phyloP scores from a whole-genome alignment of 345 rosid species.

The Rhizophora apiculata region DNA sequence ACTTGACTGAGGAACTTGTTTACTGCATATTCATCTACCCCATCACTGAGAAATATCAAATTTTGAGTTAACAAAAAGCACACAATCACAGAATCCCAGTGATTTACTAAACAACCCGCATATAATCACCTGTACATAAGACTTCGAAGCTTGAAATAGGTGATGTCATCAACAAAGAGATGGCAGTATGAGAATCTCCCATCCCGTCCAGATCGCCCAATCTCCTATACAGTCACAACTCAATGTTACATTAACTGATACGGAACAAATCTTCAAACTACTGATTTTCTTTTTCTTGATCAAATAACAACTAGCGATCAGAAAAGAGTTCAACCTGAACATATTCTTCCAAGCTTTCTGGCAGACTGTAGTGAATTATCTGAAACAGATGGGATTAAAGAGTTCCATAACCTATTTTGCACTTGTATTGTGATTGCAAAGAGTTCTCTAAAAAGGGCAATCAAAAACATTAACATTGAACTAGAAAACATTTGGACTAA shows the following conservation, averaged over 20 bases:
- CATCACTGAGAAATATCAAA: constrained; percentile 60
- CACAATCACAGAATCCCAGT: neutral
- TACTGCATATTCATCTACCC: constrained; percentile 86
- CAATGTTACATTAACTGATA: constrained; percentile 12
- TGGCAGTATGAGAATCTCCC: constrained; percentile 83
- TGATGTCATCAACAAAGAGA: constrained; percentile 70
- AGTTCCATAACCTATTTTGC: neutral
- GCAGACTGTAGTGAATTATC: constrained; percentile 92
- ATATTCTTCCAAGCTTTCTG: constrained; percentile 98
- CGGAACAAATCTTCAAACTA: constrained; percentile 16
- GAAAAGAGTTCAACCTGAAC: constrained; percentile 66
- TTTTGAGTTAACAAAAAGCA: constrained; percentile 13
- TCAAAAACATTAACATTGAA: neutral
- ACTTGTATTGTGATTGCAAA: neutral
- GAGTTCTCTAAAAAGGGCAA: neutral
- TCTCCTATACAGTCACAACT: constrained; percentile 50
- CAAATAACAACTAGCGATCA: neutral
- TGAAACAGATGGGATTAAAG: constrained; percentile 33
- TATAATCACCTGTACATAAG: constrained; percentile 70
- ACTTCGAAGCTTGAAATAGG: constrained; percentile 86
- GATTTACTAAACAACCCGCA: neutral
- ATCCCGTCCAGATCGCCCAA: constrained; percentile 96
- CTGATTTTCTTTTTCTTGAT: neutral
- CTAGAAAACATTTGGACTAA: neutral
- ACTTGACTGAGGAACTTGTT: constrained; percentile 75